A percentile compares a stretch with the other conserved stretches of the same genome.
phyloP scores from a whole-genome alignment of 768 basidiomycete species.

The Xerocomellus amylosporus region DNA sequence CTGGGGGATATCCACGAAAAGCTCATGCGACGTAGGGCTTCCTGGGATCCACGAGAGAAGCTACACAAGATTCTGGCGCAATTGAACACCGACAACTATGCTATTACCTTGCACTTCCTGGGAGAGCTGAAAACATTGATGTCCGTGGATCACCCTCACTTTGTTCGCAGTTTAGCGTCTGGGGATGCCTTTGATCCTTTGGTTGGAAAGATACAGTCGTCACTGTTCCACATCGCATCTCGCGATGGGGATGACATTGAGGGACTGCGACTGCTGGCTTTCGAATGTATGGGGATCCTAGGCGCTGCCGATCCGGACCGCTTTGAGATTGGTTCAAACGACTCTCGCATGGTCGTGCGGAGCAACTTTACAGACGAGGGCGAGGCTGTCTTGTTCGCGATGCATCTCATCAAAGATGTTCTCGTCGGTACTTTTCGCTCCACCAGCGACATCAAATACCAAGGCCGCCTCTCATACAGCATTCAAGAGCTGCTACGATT shows the following conservation, averaged over 20 bases:
- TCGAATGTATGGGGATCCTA: slow-evolving; percentile 86
- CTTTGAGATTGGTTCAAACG: slow-evolving; percentile 60
- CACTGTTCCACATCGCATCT: slow-evolving; percentile 65
- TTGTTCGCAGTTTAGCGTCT: slow-evolving; percentile 61
- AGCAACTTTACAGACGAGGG: slow-evolving; percentile 77
- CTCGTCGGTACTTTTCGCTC: slow-evolving; percentile 89
- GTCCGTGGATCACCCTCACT: slow-evolving; percentile 43
- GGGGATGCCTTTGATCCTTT: slow-evolving; percentile 86
- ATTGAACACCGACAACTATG: slow-evolving; percentile 72
- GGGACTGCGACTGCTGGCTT: slow-evolving; percentile 63
- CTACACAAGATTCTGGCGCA: slow-evolving; percentile 72
- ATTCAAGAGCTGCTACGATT: slow-evolving; percentile 89
- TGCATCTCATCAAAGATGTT: slow-evolving; percentile 82
- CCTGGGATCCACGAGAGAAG: slow-evolving; percentile 51
- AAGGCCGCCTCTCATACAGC: slow-evolving; percentile 82
- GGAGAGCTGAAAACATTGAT: slow-evolving; percentile 73
- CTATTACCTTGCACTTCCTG: slow-evolving; percentile 71
- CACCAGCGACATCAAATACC: slow-evolving; percentile 91
- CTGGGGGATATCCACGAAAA: slow-evolving; percentile 43
- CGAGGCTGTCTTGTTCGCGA: slow-evolving; percentile 75
- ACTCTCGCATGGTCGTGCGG: slow-evolving; percentile 67
- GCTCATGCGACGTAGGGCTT: slow-evolving; percentile 44
- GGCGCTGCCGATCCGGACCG: slow-evolving; percentile 97
- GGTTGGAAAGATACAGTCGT: slow-evolving; percentile 63
- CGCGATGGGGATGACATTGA: slow-evolving; percentile 79